A percentile compares a stretch with the other conserved stretches of the same genome.
Conservation (phyloP, 805 yeast genomes). For the Myxozyma monticola region DNA sequence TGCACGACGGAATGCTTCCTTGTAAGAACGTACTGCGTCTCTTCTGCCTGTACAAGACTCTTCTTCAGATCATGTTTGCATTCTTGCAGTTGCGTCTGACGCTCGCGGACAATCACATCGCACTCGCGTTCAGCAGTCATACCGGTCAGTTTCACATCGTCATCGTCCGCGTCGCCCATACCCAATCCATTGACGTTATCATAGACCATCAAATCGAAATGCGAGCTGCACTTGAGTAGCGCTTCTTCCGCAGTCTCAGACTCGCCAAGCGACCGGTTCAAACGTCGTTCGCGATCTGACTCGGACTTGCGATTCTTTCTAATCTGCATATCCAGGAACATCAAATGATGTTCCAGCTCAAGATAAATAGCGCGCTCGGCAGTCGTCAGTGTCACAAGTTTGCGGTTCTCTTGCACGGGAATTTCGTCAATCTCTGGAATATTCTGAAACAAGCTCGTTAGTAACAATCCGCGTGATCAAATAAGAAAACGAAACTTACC, state of each 20-base stretch:
- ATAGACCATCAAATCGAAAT: slow-evolving; percentile 2
- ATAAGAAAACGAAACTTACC: background rate
- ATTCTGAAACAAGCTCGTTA: background rate
- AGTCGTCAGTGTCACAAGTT: slow-evolving; percentile 2
- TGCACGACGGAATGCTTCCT: background rate
- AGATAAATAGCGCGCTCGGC: slow-evolving; percentile 18
- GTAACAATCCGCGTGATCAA: background rate
- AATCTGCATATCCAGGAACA: slow-evolving; percentile 8
- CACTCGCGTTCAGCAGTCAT: slow-evolving; percentile 10
- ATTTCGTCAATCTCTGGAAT: slow-evolving; percentile 17
- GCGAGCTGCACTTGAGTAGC: slow-evolving; percentile 12
- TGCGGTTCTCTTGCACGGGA: background rate
- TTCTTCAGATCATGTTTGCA: slow-evolving; percentile 1
- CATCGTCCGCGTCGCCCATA: too few species aligned
- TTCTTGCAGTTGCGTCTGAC: slow-evolving; percentile 2
- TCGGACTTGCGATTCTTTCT: background rate
- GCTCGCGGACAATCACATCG: slow-evolving; percentile 1
- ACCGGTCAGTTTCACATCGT: background rate
- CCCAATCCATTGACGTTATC: too few species aligned
- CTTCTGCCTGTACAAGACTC: slow-evolving; percentile 1
- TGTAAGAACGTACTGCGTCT: slow-evolving; percentile 1
- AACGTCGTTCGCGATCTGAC: slow-evolving; percentile 11
- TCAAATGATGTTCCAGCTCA: slow-evolving; percentile 13
- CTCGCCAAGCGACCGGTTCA: slow-evolving; percentile 9
- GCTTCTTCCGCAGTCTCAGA: slow-evolving; percentile 11